A percentile compares a stretch with the other conserved stretches of the same genome.
These are phyloP conservation scores for Podosphaera fusca DNA, from an alignment of 2,329 filamentous ascomycete species.

Conservation along the genomic window DNA sequence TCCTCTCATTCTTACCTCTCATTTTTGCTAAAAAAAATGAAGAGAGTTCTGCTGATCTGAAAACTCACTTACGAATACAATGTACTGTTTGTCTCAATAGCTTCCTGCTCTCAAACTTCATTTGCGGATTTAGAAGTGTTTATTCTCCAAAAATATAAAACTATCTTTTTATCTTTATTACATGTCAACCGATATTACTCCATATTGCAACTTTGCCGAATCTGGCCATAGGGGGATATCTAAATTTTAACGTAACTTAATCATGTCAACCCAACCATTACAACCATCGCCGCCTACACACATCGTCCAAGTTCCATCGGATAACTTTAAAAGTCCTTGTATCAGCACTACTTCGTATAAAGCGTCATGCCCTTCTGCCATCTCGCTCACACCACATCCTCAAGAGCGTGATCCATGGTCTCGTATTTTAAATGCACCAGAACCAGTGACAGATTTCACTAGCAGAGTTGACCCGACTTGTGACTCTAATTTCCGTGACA, in stretches of 20 bases:
- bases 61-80: too few relatives aligned
- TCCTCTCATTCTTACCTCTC: too few relatives aligned
- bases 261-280: neutral
- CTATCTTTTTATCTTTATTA: too few relatives aligned
- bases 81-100: too few relatives aligned
- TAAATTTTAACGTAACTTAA: neutral
- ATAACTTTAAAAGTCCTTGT: conserved; percentile 11
- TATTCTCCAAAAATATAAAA: too few relatives aligned
- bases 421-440: conserved; percentile 41
- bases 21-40: too few relatives aligned
- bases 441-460: conserved; percentile 30
- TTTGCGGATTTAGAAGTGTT: too few relatives aligned
- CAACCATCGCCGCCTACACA: conserved; percentile 19
- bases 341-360: conserved; percentile 11
- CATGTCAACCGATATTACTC: too few relatives aligned
- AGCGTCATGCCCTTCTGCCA: conserved; percentile 19
- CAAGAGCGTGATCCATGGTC: conserved; percentile 28
- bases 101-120: too few relatives aligned
- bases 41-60: too few relatives aligned
- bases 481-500: conserved; percentile 34
- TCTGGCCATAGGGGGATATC: too few relatives aligned
- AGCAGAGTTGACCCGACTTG: conserved; percentile 28
- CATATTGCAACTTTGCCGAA: too few relatives aligned
- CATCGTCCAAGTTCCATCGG: conserved; percentile 21
- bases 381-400: conserved; percentile 39